phyloP scores from a whole-genome alignment of 192 early-diverging fungal genomes.

The Backusella psychrophila region DNA sequence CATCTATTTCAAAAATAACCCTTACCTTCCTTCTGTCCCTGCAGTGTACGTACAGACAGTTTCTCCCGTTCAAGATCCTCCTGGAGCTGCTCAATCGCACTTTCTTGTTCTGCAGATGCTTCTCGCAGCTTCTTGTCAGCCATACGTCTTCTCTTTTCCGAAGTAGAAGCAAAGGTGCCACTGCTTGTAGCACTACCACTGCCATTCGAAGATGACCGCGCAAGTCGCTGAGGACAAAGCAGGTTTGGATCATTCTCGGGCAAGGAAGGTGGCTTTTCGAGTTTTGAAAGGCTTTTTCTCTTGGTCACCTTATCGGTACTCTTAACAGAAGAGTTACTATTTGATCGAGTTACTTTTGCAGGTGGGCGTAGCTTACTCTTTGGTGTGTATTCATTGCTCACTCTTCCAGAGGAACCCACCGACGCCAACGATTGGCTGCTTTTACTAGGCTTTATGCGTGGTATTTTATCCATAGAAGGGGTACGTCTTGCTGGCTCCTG shows the following conservation, averaged over 20 bases:
- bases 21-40: constrained; percentile 35
- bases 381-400: neutral
- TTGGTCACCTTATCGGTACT: neutral
- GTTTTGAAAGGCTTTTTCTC: neutral
- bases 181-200: neutral
- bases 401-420: neutral
- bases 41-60: constrained; percentile 15
- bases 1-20: neutral
- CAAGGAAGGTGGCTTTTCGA: neutral
- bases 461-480: neutral
- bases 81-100: neutral
- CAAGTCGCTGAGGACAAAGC: neutral
- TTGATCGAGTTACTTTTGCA: neutral
- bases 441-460: neutral
- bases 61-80: constrained; percentile 19
- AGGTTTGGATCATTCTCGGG: neutral
- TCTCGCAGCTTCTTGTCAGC: neutral
- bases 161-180: neutral
- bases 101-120: neutral
- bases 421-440: neutral
- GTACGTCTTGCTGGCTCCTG: neutral
- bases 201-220: constrained; percentile 7
- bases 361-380: constrained; percentile 11
- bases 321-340: neutral
- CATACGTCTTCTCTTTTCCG: neutral